phyloP scores from a whole-genome alignment of 2,329 filamentous ascomycete species.

The Hypoxylon sp. region DNA sequence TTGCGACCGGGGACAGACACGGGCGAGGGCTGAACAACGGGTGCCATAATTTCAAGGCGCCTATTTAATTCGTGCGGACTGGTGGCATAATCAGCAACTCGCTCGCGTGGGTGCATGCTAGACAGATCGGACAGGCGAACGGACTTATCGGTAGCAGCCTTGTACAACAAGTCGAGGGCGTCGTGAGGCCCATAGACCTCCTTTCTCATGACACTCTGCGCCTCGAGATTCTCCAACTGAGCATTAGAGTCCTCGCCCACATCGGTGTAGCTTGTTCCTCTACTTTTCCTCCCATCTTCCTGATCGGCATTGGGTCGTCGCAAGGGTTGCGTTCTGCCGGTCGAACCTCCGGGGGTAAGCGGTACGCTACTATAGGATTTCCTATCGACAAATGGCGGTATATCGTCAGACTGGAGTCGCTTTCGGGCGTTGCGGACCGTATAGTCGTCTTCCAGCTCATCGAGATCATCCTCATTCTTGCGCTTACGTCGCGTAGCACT shows the following conservation, averaged over 20 bases:
- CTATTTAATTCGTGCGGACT: constrained; percentile 44
- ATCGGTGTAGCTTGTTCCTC: constrained; percentile 44
- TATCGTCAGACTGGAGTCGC: constrained; percentile 62
- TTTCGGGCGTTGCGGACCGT: constrained; percentile 78
- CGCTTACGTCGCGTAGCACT: constrained; percentile 93
- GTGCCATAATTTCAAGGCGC: constrained; percentile 39
- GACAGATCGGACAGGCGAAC: constrained; percentile 39
- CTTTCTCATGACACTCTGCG: constrained; percentile 69
- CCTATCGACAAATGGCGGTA: constrained; percentile 56
- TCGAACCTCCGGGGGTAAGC: constrained; percentile 70
- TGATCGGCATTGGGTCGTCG: constrained; percentile 63
- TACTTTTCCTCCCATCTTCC: constrained; percentile 48
- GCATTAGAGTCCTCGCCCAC: constrained; percentile 64
- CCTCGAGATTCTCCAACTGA: constrained; percentile 71
- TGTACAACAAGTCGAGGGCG: constrained; percentile 88
- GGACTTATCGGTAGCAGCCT: constrained; percentile 76
- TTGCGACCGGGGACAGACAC: constrained; percentile 37
- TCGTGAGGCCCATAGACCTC: constrained; percentile 93
- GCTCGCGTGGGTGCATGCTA: constrained; percentile 23
- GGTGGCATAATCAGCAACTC: constrained; percentile 36
- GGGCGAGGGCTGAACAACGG: constrained; percentile 41
- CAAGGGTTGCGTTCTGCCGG: constrained; percentile 72
- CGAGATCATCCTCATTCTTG: constrained; percentile 73
- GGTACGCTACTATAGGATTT: constrained; percentile 63
- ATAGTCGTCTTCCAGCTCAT: constrained; percentile 69